Evolutionary conservation across 1,284 basidiomycete species (phyloP).

Genomic region (Apiotrichum siamense): DNA sequence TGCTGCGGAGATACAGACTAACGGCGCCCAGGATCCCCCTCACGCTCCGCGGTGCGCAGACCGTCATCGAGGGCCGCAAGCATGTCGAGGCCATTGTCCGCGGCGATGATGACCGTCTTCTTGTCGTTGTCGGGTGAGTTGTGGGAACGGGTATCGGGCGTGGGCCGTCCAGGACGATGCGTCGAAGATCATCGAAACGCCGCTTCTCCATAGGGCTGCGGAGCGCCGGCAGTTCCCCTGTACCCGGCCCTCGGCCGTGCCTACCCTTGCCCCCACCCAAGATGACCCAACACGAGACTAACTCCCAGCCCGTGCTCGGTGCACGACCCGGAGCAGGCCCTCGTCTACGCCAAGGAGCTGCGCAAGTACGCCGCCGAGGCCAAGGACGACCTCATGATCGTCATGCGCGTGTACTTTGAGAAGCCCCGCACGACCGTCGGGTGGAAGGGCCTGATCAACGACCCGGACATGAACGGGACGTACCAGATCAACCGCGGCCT

Average conservation of each 20-base stretch:
- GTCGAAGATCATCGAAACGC: no score
- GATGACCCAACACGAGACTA: no score
- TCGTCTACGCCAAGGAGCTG: constrained; percentile 75
- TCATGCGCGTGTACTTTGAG: constrained; percentile 97
- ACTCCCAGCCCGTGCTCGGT: constrained; percentile 77
- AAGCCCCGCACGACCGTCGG: constrained; percentile 85
- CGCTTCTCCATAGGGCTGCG: no score
- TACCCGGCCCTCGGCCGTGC: no score
- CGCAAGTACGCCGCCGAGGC: constrained; percentile 72
- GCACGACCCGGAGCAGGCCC: constrained; percentile 74
- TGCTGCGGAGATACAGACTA: no score
- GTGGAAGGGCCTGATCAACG: constrained; percentile 61
- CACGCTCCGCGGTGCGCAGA: constrained; percentile 45
- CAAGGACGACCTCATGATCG: constrained; percentile 81
- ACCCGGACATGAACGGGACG: constrained; percentile 79
- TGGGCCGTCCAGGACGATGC: no score
- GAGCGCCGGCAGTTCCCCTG: no score
- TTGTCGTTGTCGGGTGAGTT: constrained; percentile 77
- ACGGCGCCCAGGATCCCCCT: constrained; percentile 36
- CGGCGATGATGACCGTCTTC: constrained; percentile 78
- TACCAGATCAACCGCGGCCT: constrained; percentile 98
- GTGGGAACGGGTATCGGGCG: not conserved
- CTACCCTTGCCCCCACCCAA: no score
- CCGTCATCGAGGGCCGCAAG: constrained; percentile 76
- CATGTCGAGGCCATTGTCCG: constrained; percentile 70